Evolutionary conservation across 23 red algal species (phyloP).

Genomic region (Pyropia yezoensis): DNA sequence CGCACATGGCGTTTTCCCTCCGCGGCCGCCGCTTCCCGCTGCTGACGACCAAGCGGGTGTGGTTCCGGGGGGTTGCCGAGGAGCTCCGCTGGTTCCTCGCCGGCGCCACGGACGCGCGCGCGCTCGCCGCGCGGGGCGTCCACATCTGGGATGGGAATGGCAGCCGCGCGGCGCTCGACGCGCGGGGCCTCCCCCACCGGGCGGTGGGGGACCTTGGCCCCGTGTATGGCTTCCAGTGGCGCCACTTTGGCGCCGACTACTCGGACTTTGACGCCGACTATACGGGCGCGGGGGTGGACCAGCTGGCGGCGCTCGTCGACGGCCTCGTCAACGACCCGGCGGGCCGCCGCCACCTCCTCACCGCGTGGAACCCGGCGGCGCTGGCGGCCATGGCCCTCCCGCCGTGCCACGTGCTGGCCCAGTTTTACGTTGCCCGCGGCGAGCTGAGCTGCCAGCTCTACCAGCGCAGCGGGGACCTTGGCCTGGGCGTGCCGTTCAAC

Average conservation of each 20-base stretch:
- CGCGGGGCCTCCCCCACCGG: conserved; percentile 51
- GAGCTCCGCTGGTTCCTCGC: conserved; percentile 91
- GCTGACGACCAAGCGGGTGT: conserved; percentile 93
- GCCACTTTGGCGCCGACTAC: conserved; percentile 94
- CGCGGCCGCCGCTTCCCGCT: conserved; percentile 60
- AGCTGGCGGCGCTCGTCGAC: conserved; percentile 58
- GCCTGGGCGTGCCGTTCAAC: conserved; percentile 96
- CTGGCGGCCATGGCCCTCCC: conserved; percentile 84
- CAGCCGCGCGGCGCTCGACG: conserved; percentile 71
- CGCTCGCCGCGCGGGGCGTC: conserved; percentile 54
- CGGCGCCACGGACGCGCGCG: conserved; percentile 63
- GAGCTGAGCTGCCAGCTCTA: conserved; percentile 93
- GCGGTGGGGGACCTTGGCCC: conserved; percentile 86
- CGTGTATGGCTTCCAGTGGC: conserved; percentile 98
- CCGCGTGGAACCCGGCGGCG: conserved; percentile 80
- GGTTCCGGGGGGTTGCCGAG: conserved; percentile 91
- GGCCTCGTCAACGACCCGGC: conserved; percentile 65
- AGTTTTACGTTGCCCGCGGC: conserved; percentile 92
- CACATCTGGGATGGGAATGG: conserved; percentile 98
- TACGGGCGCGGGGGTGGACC: conserved; percentile 70
- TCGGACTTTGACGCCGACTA: conserved; percentile 59
- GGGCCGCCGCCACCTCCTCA: conserved; percentile 76
- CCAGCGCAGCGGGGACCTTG: conserved; percentile 91
- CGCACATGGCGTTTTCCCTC: conserved; percentile 77
- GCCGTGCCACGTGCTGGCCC: conserved; percentile 85